Conservation (phyloP, 1,284 basidiomycete genomes). For the Quambalaria eucalypti region DNA sequence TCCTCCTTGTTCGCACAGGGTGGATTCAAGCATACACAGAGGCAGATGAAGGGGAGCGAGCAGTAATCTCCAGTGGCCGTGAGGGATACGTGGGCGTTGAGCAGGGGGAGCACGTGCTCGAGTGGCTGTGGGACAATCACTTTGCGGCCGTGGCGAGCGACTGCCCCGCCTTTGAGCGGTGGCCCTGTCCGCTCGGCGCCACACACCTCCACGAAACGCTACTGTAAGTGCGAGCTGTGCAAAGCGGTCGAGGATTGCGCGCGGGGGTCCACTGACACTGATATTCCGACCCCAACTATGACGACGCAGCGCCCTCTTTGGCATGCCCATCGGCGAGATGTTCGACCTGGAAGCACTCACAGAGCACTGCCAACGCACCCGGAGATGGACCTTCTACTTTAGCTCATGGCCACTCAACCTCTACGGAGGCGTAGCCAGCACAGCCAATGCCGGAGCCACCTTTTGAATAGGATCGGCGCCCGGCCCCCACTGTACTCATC, state of each 20-base stretch:
- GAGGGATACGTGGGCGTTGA: slow-evolving; percentile 29
- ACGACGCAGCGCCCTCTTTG: slow-evolving; percentile 14
- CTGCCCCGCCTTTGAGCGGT: slow-evolving; percentile 62
- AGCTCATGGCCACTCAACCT: slow-evolving; percentile 47
- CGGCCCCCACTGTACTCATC: not conserved
- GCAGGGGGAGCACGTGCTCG: slow-evolving; percentile 33
- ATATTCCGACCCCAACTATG: not conserved
- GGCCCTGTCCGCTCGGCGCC: slow-evolving; percentile 44
- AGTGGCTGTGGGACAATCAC: slow-evolving; percentile 60
- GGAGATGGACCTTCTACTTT: slow-evolving; percentile 49
- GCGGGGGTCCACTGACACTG: no score
- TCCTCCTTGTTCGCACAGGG: slow-evolving; percentile 48
- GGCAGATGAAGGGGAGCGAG: slow-evolving; percentile 51
- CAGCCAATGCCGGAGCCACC: slow-evolving; percentile 47
- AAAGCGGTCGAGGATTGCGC: no score
- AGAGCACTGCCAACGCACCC: slow-evolving; percentile 32
- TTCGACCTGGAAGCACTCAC: slow-evolving; percentile 49
- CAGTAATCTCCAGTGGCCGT: not conserved
- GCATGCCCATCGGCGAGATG: slow-evolving; percentile 49
- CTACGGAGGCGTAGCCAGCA: slow-evolving; percentile 49
- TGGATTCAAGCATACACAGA: slow-evolving; percentile 59
- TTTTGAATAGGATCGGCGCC: slow-evolving; percentile 10
- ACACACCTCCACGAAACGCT: slow-evolving; percentile 29
- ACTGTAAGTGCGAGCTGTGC: slow-evolving; percentile 5
- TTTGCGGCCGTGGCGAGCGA: slow-evolving; percentile 66